Conservation (phyloP, 2,329 filamentous ascomycete genomes). For the Pyrenophora tritici-repentis region DNA sequence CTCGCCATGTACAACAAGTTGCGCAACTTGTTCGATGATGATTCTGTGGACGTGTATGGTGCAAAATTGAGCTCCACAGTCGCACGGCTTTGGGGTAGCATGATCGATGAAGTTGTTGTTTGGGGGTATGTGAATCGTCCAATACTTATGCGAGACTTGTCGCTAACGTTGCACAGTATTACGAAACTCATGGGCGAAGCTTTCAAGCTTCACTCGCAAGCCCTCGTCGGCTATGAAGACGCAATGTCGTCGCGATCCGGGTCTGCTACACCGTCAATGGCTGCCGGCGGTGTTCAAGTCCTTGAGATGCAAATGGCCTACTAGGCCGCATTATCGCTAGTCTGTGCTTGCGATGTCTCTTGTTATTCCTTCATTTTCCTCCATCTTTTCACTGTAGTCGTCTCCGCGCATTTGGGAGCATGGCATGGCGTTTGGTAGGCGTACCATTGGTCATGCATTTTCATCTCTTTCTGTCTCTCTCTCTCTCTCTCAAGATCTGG, state of each 20-base stretch:
- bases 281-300: constrained; percentile 48
- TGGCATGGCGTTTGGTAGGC: constrained; percentile 40
- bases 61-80: constrained; percentile 93
- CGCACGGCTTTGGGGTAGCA: constrained; percentile 92
- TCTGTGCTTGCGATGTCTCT: constrained; percentile 17
- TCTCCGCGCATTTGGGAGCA: constrained; percentile 42
- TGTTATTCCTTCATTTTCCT: constrained; percentile 27
- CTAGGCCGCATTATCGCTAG: constrained; percentile 25
- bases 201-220: constrained; percentile 95
- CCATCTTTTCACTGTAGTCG: constrained; percentile 24
- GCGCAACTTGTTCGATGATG: constrained; percentile 86
- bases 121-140: constrained; percentile 79
- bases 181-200: constrained; percentile 97
- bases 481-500: constrained; percentile 28
- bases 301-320: constrained; percentile 53
- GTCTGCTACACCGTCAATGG: constrained; percentile 49
- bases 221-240: constrained; percentile 92
- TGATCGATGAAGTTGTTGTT: constrained; percentile 97
- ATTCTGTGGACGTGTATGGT: constrained; percentile 80
- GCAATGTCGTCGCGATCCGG: constrained; percentile 60
- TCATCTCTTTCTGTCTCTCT: constrained; percentile 1
- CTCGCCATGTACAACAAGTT: constrained; percentile 90
- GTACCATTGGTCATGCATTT: constrained; percentile 14
- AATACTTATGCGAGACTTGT: not conserved
- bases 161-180: constrained; percentile 67